Percentiles rank a stretch among this genome's conserved stretches.
These are phyloP conservation scores for Peronospora farinosa DNA, from an alignment of 352 stramenopile genomes.

Conservation along the genomic window DNA sequence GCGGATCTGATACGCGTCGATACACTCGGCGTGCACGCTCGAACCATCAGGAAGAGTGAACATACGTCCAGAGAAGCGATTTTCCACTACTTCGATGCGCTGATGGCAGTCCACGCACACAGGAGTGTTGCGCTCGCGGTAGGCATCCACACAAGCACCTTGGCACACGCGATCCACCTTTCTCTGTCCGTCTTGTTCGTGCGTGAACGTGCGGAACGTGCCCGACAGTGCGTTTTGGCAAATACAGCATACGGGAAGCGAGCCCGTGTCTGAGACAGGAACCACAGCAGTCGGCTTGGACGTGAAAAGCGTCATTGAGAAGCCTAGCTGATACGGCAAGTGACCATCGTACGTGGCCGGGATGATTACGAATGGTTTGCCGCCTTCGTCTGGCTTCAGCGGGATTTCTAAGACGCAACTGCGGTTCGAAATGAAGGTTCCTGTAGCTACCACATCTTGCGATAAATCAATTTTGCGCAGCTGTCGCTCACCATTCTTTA, in stretches of 20 bases:
- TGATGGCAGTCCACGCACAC: conserved; percentile 70
- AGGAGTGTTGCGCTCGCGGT: conserved; percentile 68
- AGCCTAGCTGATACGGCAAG: conserved; percentile 45
- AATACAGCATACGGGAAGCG: conserved; percentile 57
- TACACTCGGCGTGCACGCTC: conserved; percentile 75
- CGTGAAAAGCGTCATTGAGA: conserved; percentile 52
- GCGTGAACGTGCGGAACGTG: conserved; percentile 65
- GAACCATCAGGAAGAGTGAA: conserved; percentile 73
- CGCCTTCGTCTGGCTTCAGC: conserved; percentile 36
- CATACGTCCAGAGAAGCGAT: conserved; percentile 70
- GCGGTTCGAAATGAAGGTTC: conserved; percentile 83
- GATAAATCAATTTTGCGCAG: conserved; percentile 80
- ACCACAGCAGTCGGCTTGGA: conserved; percentile 54
- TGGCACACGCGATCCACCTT: conserved; percentile 78
- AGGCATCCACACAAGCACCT: conserved; percentile 57
- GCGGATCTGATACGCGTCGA: conserved; percentile 81
- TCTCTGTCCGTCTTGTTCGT: conserved; percentile 39
- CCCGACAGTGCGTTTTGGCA: conserved; percentile 55
- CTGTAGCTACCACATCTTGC: conserved; percentile 66
- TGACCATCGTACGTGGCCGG: conserved; percentile 62
- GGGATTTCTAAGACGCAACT: conserved; percentile 57
- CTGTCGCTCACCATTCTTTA: conserved; percentile 57
- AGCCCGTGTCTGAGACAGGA: conserved; percentile 53
- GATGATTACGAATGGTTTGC: conserved; percentile 58
- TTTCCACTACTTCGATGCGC: conserved; percentile 69